phyloP scores from a whole-genome alignment of 345 rosid genomes.

The Gynandropsis gynandra region DNA sequence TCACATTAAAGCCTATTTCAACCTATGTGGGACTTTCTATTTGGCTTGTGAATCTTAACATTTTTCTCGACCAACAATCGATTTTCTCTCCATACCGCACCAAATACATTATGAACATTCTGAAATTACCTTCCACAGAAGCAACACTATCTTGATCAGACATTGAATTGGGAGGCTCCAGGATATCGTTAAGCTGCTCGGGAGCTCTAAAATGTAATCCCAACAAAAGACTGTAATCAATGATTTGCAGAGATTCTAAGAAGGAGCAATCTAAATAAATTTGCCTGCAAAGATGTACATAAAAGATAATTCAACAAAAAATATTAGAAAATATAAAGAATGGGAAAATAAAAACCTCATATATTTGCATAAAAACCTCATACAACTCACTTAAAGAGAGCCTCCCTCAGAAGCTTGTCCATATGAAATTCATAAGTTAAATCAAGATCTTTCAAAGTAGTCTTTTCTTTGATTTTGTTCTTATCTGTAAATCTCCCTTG shows the following conservation, averaged over 20 bases:
- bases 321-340: background rate
- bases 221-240: slow-evolving; percentile 82
- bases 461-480: slow-evolving; percentile 52
- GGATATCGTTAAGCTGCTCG: slow-evolving; percentile 39
- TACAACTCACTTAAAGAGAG: slow-evolving; percentile 67
- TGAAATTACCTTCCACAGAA: slow-evolving; percentile 46
- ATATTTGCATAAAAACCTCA: too few species aligned
- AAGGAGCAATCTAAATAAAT: slow-evolving; percentile 58
- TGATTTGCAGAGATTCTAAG: slow-evolving; percentile 71
- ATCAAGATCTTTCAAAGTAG: slow-evolving; percentile 90
- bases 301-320: slow-evolving; percentile 8
- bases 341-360: background rate
- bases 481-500: slow-evolving; percentile 71
- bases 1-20: too few species aligned
- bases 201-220: slow-evolving; percentile 92
- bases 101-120: too few species aligned
- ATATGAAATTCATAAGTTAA: slow-evolving; percentile 72
- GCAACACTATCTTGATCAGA: slow-evolving; percentile 31
- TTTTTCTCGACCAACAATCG: too few species aligned
- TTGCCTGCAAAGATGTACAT: slow-evolving; percentile 49
- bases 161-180: slow-evolving; percentile 40
- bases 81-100: too few species aligned
- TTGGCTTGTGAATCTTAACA: too few species aligned
- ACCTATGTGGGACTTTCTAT: too few species aligned
- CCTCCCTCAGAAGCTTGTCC: slow-evolving; percentile 75